phyloP scores from a whole-genome alignment of 2,329 filamentous ascomycete species.

The Apiospora koreana region DNA sequence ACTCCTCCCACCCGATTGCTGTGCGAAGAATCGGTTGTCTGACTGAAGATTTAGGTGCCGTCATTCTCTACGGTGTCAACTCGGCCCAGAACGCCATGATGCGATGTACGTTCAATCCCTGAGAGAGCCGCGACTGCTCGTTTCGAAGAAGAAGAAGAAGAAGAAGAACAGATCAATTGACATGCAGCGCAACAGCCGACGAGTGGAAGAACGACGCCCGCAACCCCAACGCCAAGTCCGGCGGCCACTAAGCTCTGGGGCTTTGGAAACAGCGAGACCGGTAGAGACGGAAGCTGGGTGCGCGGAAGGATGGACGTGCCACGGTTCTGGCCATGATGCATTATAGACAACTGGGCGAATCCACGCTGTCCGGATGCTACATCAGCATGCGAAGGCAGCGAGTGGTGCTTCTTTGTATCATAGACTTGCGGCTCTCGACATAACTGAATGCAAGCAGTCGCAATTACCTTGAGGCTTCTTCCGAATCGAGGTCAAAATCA shows the following conservation, averaged over 20 bases:
- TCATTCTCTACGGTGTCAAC: conserved; percentile 93
- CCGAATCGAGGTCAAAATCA: neutral
- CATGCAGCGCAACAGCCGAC: conserved; percentile 60
- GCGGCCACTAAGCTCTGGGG: conserved; percentile 42
- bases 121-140: too few species aligned
- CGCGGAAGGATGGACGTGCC: conserved; percentile 1
- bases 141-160: neutral
- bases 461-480: neutral
- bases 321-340: conserved; percentile 16
- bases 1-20: neutral
- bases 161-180: conserved; percentile 21
- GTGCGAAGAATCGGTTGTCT: conserved; percentile 18
- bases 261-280: neutral
- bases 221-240: conserved; percentile 66
- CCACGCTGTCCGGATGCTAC: conserved; percentile 19
- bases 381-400: conserved; percentile 21
- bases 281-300: conserved; percentile 15
- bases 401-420: conserved; percentile 27
- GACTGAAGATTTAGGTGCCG: conserved; percentile 58
- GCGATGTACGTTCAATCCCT: conserved; percentile 59
- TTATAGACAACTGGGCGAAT: conserved; percentile 26
- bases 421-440: conserved; percentile 27
- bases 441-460: neutral
- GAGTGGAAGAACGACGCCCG: conserved; percentile 98
- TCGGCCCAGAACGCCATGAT: conserved; percentile 75